Conservation (phyloP, 495 filamentous ascomycete species). For the Emericellopsis terricola region DNA sequence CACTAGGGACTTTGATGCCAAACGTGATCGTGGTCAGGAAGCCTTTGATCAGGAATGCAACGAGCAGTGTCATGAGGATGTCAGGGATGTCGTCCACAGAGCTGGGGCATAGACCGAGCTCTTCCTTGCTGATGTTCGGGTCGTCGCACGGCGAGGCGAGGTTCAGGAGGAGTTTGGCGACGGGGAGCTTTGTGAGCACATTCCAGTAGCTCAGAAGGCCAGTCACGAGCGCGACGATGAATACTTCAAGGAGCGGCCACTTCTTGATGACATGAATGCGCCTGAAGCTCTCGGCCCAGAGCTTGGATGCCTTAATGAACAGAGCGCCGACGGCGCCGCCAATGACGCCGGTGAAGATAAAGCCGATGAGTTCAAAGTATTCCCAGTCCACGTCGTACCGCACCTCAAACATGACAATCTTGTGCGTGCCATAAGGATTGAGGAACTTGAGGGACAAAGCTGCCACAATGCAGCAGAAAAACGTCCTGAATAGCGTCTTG, state of each 20-base stretch:
- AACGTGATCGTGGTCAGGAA: conserved; percentile 77
- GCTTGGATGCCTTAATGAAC: conserved; percentile 86
- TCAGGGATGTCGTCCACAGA: conserved; percentile 53
- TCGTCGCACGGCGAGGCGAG: conserved; percentile 66
- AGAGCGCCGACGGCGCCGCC: conserved; percentile 74
- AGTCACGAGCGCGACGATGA: conserved; percentile 72
- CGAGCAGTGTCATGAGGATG: conserved; percentile 47
- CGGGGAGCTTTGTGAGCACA: conserved; percentile 68
- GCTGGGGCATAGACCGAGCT: conserved; percentile 59
- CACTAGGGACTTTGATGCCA: conserved; percentile 65
- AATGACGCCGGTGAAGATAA: conserved; percentile 68
- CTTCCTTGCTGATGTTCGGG: conserved; percentile 33
- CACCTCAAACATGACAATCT: conserved; percentile 92
- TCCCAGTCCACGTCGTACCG: conserved; percentile 87
- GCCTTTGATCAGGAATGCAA: conserved; percentile 80
- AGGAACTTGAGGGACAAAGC: conserved; percentile 83
- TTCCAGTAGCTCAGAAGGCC: conserved; percentile 89
- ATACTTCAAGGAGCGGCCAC: conserved; percentile 72
- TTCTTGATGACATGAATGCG: conserved; percentile 63
- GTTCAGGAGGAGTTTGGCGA: conserved; percentile 80
- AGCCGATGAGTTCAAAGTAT: conserved; percentile 75
- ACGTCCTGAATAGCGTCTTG: conserved; percentile 95
- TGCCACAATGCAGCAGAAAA: conserved; percentile 93
- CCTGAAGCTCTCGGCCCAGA: conserved; percentile 82
- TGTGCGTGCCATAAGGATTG: conserved; percentile 88